Percentiles rank a stretch among this genome's conserved stretches.
These are phyloP conservation scores for Aspergillus spinulosporus DNA, from an alignment of 2,329 filamentous ascomycete genomes.

Conservation along the genomic window DNA sequence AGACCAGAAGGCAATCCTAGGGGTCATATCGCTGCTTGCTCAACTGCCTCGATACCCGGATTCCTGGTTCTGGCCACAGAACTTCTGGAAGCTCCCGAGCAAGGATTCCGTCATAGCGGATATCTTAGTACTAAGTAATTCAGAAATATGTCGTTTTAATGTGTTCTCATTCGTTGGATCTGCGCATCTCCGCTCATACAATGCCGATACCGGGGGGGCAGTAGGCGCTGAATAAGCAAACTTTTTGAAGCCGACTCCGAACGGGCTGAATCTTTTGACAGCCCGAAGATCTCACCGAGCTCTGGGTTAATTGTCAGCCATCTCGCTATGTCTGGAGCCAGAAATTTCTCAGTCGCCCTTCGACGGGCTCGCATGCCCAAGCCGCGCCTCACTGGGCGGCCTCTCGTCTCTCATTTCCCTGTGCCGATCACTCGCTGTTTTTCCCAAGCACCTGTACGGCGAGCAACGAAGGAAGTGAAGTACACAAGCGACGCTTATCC, in stretches of 20 bases:
- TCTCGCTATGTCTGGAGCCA: conserved; percentile 32
- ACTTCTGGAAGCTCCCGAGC: not conserved
- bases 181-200: not conserved
- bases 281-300: not conserved
- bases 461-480: conserved; percentile 52
- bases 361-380: conserved; percentile 37
- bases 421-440: conserved; percentile 31
- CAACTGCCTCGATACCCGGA: too few species aligned
- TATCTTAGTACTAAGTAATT: not conserved
- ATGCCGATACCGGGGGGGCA: not conserved
- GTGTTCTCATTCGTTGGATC: not conserved
- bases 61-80: not conserved
- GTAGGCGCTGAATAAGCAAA: not conserved
- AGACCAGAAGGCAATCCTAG: too few species aligned
- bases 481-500: conserved; percentile 83
- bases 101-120: not conserved
- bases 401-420: conserved; percentile 24
- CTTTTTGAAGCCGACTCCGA: not conserved
- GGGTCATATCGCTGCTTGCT: too few species aligned
- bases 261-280: not conserved
- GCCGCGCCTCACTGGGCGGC: conserved; percentile 26
- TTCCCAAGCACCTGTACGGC: conserved; percentile 29
- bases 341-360: conserved; percentile 34
- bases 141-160: not conserved
- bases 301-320: not conserved